Percentiles rank a stretch among this genome's conserved stretches.
These are phyloP conservation scores for Aspergillus mulundensis DNA, from an alignment of 495 filamentous ascomycete species.

Conservation along the genomic window DNA sequence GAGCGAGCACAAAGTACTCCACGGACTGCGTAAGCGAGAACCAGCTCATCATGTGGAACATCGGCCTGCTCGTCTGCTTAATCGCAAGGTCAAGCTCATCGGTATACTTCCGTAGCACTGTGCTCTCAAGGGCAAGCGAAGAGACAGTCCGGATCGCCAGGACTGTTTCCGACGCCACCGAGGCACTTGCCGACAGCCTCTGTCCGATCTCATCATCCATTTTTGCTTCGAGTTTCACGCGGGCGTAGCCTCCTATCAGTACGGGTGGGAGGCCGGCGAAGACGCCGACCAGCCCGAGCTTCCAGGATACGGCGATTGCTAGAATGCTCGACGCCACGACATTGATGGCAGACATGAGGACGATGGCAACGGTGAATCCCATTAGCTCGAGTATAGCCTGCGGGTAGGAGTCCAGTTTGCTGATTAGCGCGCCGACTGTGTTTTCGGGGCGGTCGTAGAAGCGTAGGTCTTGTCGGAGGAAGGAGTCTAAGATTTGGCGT, in stretches of 20 bases:
- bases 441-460: conserved; percentile 87
- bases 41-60: conserved; percentile 39
- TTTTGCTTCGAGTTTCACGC: conserved; percentile 72
- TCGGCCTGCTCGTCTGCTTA: conserved; percentile 35
- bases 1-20: conserved; percentile 42
- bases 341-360: conserved; percentile 60
- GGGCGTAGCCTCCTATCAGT: conserved; percentile 48
- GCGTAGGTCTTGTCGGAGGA: conserved; percentile 84
- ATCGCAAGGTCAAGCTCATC: conserved; percentile 44
- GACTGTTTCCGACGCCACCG: conserved; percentile 85
- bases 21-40: conserved; percentile 32
- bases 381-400: conserved; percentile 75
- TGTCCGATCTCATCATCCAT: conserved; percentile 52
- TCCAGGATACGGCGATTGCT: conserved; percentile 45
- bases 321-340: conserved; percentile 33
- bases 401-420: conserved; percentile 61
- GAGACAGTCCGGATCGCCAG: conserved; percentile 89
- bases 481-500: conserved; percentile 72
- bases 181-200: conserved; percentile 50
- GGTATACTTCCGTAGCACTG: conserved; percentile 64
- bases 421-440: conserved; percentile 74
- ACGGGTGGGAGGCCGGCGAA: conserved; percentile 35
- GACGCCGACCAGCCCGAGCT: conserved; percentile 50
- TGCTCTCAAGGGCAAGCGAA: conserved; percentile 73
- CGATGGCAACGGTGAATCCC: conserved; percentile 75